phyloP scores from a whole-genome alignment of 2,329 filamentous ascomycete genomes.

The Phialophora tarda region DNA sequence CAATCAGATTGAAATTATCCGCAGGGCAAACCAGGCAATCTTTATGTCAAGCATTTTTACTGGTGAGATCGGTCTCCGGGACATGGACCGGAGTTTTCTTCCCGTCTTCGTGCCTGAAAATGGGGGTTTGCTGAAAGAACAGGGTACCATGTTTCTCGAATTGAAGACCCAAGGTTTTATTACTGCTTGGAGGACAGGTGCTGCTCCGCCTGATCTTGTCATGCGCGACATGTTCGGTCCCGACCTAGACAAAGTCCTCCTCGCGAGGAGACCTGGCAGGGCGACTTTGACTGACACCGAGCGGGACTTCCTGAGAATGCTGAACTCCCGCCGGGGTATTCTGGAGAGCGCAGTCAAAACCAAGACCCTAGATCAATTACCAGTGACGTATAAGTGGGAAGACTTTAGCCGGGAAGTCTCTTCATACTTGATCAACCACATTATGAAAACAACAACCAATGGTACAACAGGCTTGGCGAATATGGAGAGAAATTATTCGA shows the following conservation, averaged over 20 bases:
- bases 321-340: conserved; percentile 61
- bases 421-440: conserved; percentile 61
- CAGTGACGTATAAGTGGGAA: conserved; percentile 67
- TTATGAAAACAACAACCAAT: conserved; percentile 22
- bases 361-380: conserved; percentile 57
- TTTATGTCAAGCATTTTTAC: conserved; percentile 69
- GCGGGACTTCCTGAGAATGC: conserved; percentile 63
- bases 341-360: conserved; percentile 62
- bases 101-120: conserved; percentile 68
- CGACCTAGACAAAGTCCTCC: conserved; percentile 60
- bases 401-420: conserved; percentile 66
- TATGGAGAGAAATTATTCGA: conserved; percentile 13
- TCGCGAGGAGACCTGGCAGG: conserved; percentile 61
- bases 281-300: conserved; percentile 63
- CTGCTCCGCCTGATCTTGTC: conserved; percentile 61
- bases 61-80: conserved; percentile 67
- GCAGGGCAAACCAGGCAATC: conserved; percentile 68
- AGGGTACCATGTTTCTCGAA: conserved; percentile 66
- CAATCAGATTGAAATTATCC: conserved; percentile 63
- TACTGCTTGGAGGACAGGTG: conserved; percentile 63
- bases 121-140: conserved; percentile 62
- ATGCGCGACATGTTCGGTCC: conserved; percentile 65
- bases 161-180: conserved; percentile 72
- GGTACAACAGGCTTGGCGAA: conserved; percentile 5
- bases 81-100: conserved; percentile 67